phyloP scores from a whole-genome alignment of 148 eudicot genomes.

The Silene conica region DNA sequence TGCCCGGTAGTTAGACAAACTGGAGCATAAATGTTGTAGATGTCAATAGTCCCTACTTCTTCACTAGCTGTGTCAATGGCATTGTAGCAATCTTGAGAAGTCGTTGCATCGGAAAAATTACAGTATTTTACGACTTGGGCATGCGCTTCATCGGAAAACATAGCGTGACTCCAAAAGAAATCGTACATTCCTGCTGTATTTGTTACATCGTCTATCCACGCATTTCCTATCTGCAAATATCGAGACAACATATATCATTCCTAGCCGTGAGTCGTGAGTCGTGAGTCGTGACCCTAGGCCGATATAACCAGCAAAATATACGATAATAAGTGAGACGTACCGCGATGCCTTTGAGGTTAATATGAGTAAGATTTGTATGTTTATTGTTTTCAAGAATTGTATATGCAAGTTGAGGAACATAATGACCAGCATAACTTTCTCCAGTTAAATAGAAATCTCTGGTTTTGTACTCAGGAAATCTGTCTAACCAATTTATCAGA shows the following conservation, averaged over 20 bases:
- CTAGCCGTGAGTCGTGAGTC: no score
- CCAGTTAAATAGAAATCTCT: constrained; percentile 47
- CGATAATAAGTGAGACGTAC: constrained; percentile 31
- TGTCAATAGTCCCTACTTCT: constrained; percentile 31
- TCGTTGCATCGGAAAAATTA: constrained; percentile 9
- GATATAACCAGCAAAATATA: no score
- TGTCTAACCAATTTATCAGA: constrained; percentile 51
- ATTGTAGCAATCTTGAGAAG: constrained; percentile 12
- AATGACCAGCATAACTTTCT: constrained; percentile 62
- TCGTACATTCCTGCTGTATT: constrained; percentile 27
- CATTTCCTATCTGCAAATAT: constrained; percentile 38
- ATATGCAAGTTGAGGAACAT: constrained; percentile 52
- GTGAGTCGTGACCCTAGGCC: no score
- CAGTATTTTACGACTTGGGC: constrained; percentile 22
- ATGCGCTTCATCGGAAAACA: constrained; percentile 33
- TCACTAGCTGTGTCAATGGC: not conserved
- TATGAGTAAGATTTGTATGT: constrained; percentile 12
- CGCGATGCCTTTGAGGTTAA: constrained; percentile 45
- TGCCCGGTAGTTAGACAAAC: constrained; percentile 19
- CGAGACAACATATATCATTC: not conserved
- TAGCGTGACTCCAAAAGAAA: constrained; percentile 36
- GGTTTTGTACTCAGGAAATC: constrained; percentile 52
- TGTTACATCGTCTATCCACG: constrained; percentile 29
- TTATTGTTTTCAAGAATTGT: constrained; percentile 37
- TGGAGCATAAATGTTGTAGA: constrained; percentile 40